Evolutionary conservation across 2,329 filamentous ascomycete genomes (phyloP).

Genomic region (Fusarium sp.): DNA sequence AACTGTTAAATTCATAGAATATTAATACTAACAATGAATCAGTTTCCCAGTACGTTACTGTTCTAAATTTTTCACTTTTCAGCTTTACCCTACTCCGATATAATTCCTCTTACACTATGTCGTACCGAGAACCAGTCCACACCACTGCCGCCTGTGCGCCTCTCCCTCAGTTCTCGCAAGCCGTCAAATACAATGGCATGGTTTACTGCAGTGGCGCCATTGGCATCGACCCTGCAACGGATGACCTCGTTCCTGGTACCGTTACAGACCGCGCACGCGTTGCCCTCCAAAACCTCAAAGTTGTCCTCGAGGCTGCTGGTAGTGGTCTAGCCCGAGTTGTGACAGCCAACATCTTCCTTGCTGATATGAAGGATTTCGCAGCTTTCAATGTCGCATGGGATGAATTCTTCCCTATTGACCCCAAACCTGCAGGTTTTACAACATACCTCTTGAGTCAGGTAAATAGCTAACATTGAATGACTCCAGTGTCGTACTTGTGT

Average conservation of each 20-base stretch:
- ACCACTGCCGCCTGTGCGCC: not conserved
- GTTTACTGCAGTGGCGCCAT: slow-evolving; percentile 5
- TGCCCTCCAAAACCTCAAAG: not conserved
- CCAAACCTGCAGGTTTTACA: not conserved
- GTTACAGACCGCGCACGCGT: not conserved
- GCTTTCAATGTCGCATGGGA: slow-evolving; percentile 12
- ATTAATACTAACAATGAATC: too few species aligned
- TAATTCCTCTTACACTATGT: not conserved
- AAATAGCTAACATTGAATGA: not conserved
- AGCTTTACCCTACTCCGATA: not conserved
- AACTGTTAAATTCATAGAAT: too few species aligned
- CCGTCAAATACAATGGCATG: not conserved
- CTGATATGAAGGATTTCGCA: slow-evolving; percentile 4
- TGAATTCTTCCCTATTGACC: not conserved
- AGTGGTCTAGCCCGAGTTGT: slow-evolving; percentile 1
- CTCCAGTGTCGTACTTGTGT: not conserved
- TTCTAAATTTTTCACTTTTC: not conserved
- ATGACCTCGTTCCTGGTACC: not conserved
- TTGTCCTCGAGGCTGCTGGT: slow-evolving; percentile 2
- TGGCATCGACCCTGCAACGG: not conserved
- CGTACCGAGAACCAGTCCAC: not conserved
- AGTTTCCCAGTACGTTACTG: too few species aligned
- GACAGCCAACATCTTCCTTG: slow-evolving; percentile 14
- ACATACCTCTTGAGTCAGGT: not conserved
- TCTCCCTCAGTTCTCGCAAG: slow-evolving; percentile 1